These are phyloP conservation scores for Trifolium subterraneum DNA, from an alignment of 306 rosid species.

Conservation along the genomic window DNA sequence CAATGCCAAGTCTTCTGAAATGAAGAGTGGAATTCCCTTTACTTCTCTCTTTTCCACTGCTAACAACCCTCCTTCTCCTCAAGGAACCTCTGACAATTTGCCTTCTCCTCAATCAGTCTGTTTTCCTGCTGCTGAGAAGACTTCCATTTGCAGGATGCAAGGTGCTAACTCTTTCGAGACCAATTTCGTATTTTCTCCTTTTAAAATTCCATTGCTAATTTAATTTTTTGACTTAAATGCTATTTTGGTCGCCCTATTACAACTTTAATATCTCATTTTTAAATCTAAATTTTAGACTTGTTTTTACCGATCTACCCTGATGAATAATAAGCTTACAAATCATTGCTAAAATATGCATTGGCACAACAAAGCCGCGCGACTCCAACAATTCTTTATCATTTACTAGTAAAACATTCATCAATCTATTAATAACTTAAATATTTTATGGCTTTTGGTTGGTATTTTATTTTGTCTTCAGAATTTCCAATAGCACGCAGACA, in stretches of 20 bases:
- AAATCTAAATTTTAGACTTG: too few species aligned
- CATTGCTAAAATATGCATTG: too few species aligned
- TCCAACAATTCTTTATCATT: not conserved
- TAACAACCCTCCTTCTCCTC: slow-evolving; percentile 47
- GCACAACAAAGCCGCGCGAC: too few species aligned
- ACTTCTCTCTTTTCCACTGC: slow-evolving; percentile 45
- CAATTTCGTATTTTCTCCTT: not conserved
- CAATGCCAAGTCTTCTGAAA: slow-evolving; percentile 56
- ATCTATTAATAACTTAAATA: not conserved
- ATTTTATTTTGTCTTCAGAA: slow-evolving; percentile 57
- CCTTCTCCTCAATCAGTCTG: slow-evolving; percentile 53
- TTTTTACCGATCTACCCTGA: too few species aligned
- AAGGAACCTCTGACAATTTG: slow-evolving; percentile 49
- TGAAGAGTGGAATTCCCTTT: slow-evolving; percentile 55
- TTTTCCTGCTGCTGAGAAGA: slow-evolving; percentile 62
- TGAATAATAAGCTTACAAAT: too few species aligned
- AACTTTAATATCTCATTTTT: too few species aligned
- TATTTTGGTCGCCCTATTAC: too few species aligned
- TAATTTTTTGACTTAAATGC: not conserved
- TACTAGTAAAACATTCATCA: not conserved
- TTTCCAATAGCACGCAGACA: slow-evolving; percentile 81
- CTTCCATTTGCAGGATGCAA: slow-evolving; percentile 66
- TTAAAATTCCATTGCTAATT: too few species aligned
- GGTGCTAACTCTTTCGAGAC: slow-evolving; percentile 44
- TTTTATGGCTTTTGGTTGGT: slow-evolving; percentile 33